A percentile compares a stretch with the other conserved stretches of the same genome.
Conservation (phyloP, 139 green algal genomes). For the Picochlorum sp. region DNA sequence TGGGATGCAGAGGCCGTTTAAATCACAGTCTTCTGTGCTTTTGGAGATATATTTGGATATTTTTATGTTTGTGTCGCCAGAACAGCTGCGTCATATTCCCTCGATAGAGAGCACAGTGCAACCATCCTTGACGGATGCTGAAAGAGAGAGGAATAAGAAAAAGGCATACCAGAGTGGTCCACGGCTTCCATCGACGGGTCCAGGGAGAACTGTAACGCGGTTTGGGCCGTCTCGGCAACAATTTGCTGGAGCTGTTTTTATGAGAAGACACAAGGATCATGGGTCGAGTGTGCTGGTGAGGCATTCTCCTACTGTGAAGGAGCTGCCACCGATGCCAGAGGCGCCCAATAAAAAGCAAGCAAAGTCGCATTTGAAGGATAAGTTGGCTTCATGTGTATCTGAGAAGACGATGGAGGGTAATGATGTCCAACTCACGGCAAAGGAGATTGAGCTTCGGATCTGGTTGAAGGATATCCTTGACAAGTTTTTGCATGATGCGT, state of each 20-base stretch:
- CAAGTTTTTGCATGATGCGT: slow-evolving; percentile 12
- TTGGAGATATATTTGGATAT: slow-evolving; percentile 61
- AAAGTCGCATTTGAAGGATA: background rate
- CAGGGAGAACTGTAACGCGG: background rate
- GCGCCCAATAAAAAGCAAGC: slow-evolving; percentile 18
- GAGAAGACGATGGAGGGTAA: background rate
- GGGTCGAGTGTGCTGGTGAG: slow-evolving; percentile 18
- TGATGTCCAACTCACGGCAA: too few relatives aligned
- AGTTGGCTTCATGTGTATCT: background rate
- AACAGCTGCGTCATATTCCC: slow-evolving; percentile 7
- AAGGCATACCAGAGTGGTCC: slow-evolving; percentile 8
- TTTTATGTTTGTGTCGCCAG: slow-evolving; percentile 19
- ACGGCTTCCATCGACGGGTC: background rate
- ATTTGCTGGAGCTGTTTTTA: slow-evolving; percentile 19
- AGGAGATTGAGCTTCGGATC: background rate
- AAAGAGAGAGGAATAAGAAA: background rate
- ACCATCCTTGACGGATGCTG: background rate
- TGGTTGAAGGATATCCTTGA: slow-evolving; percentile 10
- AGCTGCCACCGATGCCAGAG: slow-evolving; percentile 19
- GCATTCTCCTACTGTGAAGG: slow-evolving; percentile 14
- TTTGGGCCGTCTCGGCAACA: background rate
- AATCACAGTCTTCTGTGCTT: slow-evolving; percentile 51
- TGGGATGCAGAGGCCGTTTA: slow-evolving; percentile 31
- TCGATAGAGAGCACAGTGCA: background rate
- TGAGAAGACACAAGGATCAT: slow-evolving; percentile 29